Conservation (phyloP, 306 rosid genomes). For the Malus fusca region DNA sequence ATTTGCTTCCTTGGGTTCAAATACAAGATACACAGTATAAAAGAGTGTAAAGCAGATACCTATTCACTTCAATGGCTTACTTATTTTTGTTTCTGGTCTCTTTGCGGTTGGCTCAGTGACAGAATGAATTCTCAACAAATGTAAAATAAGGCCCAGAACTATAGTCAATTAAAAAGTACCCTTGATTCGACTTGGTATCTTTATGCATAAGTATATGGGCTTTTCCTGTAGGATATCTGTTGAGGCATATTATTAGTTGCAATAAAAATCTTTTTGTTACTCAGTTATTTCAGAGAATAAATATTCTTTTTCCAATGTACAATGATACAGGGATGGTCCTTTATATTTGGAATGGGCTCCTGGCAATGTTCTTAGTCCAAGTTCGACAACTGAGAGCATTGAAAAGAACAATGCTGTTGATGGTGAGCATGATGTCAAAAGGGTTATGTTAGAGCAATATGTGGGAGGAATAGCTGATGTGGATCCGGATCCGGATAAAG, state of each 20-base stretch:
- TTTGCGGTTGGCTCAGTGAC: neutral
- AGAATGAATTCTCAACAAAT: neutral
- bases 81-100: neutral
- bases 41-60: neutral
- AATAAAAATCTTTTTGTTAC: neutral
- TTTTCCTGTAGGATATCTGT: neutral
- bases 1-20: neutral
- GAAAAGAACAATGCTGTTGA: constrained; percentile 29
- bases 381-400: constrained; percentile 30
- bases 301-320: constrained; percentile 1
- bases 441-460: constrained; percentile 49
- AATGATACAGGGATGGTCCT: constrained; percentile 70
- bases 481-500: constrained; percentile 81
- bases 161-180: neutral
- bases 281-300: neutral
- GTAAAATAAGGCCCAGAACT: neutral
- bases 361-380: constrained; percentile 50
- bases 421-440: constrained; percentile 64
- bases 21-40: neutral
- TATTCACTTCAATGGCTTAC: neutral
- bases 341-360: constrained; percentile 97
- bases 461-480: constrained; percentile 49
- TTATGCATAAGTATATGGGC: neutral
- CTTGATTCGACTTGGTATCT: neutral
- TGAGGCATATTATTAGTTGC: neutral